phyloP scores from a whole-genome alignment of 805 yeast genomes.

The Candida odintsovae region DNA sequence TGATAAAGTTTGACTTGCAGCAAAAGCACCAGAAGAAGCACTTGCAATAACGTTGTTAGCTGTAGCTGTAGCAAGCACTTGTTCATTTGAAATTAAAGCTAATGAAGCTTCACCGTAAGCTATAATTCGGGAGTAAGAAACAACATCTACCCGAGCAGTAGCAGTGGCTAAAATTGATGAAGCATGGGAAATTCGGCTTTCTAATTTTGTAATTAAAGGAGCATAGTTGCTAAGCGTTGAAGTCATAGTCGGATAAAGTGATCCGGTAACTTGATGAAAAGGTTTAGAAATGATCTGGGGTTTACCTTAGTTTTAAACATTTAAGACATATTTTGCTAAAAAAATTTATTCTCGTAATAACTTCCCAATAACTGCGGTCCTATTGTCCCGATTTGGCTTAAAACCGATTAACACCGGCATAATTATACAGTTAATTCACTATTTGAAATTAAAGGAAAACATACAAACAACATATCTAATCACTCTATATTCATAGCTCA shows the following conservation, averaged over 20 bases:
- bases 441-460: too few relatives aligned
- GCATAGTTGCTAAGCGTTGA: neutral
- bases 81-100: conserved; percentile 9
- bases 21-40: conserved; percentile 8
- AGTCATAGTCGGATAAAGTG: neutral
- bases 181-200: conserved; percentile 10
- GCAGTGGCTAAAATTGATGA: conserved; percentile 15
- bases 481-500: too few relatives aligned
- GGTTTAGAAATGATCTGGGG: too few relatives aligned
- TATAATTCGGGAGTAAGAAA: conserved; percentile 14
- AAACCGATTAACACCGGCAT: neutral
- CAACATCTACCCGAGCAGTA: conserved; percentile 6
- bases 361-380: too few relatives aligned
- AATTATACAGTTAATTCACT: too few relatives aligned
- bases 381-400: neutral
- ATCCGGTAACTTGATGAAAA: too few relatives aligned
- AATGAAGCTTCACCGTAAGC: conserved; percentile 17
- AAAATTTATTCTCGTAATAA: too few relatives aligned
- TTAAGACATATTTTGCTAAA: too few relatives aligned
- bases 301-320: too few relatives aligned
- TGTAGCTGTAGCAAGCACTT: conserved; percentile 10
- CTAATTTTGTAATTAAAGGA: conserved; percentile 14
- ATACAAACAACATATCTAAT: too few relatives aligned
- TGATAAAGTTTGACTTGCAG: conserved; percentile 4
- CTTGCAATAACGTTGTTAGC: conserved; percentile 4